Conservation (phyloP, 140 eudicot genomes). For the Anethum foeniculum region DNA sequence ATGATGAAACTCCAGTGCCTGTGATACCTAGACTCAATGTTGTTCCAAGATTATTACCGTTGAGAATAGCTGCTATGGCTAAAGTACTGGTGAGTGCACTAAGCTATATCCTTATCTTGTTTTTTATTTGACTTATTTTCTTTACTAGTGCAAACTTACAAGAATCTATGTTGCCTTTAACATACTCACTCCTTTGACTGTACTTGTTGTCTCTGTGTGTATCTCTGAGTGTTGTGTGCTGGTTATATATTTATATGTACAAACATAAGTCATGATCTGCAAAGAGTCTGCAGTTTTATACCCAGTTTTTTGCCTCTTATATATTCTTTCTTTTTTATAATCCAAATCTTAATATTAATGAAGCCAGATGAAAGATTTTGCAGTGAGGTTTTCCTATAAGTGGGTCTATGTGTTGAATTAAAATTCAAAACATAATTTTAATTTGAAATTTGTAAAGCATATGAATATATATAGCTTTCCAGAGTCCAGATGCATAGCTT, state of each 20-base stretch:
- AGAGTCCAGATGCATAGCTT: background rate
- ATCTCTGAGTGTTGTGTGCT: background rate
- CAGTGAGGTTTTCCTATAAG: background rate
- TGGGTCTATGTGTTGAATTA: background rate
- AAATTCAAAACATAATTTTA: background rate
- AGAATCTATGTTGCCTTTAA: background rate
- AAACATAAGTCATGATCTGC: background rate
- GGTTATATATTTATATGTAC: background rate
- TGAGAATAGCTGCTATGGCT: constrained; percentile 87
- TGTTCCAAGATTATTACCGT: constrained; percentile 59
- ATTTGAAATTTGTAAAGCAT: background rate
- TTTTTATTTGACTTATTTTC: background rate
- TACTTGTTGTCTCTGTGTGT: background rate
- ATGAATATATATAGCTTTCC: background rate
- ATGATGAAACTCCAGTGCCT: constrained; percentile 26
- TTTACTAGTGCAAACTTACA: background rate
- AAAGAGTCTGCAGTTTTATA: background rate
- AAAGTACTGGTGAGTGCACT: constrained; percentile 69
- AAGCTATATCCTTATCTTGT: background rate
- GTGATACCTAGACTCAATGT: constrained; percentile 62
- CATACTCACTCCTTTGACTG: background rate
- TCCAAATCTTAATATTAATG: background rate
- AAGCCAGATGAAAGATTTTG: background rate
- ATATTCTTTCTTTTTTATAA: background rate
- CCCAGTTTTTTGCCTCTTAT: background rate